Percentiles rank a stretch among this genome's conserved stretches.
Conservation (phyloP, 768 basidiomycete species). For the Galerina sulciceps region DNA sequence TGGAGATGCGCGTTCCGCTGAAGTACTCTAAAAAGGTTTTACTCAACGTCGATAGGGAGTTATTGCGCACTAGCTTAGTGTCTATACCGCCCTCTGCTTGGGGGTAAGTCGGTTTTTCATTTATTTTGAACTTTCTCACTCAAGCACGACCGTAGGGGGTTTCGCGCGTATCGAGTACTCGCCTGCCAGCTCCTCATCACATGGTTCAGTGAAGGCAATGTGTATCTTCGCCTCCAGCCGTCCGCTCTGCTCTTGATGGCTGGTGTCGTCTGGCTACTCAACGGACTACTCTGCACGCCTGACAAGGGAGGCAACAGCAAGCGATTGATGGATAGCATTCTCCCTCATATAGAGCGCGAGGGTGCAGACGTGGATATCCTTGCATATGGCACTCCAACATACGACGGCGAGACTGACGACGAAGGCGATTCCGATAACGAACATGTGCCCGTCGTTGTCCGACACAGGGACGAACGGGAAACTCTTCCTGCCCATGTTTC, state of each 20-base stretch:
- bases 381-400: constrained; percentile 4
- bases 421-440: background rate
- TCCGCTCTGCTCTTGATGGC: constrained; percentile 17
- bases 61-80: constrained; percentile 9
- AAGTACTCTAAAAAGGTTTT: constrained; percentile 7
- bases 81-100: constrained; percentile 5
- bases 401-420: background rate
- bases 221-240: background rate
- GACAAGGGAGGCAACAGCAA: constrained; percentile 15
- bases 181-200: constrained; percentile 14
- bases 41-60: background rate
- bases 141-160: constrained; percentile 10
- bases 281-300: constrained; percentile 20
- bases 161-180: constrained; percentile 14
- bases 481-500: background rate
- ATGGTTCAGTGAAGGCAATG: constrained; percentile 16
- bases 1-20: constrained; percentile 32
- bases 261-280: constrained; percentile 14
- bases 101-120: constrained; percentile 5
- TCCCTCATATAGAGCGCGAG: constrained; percentile 11
- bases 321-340: constrained; percentile 13
- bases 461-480: background rate
- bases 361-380: constrained; percentile 12
- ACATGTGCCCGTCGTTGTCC: background rate
- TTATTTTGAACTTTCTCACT: background rate